Evolutionary conservation across 2,329 filamentous ascomycete genomes (phyloP).

Genomic region (Emydomyces testavorans): DNA sequence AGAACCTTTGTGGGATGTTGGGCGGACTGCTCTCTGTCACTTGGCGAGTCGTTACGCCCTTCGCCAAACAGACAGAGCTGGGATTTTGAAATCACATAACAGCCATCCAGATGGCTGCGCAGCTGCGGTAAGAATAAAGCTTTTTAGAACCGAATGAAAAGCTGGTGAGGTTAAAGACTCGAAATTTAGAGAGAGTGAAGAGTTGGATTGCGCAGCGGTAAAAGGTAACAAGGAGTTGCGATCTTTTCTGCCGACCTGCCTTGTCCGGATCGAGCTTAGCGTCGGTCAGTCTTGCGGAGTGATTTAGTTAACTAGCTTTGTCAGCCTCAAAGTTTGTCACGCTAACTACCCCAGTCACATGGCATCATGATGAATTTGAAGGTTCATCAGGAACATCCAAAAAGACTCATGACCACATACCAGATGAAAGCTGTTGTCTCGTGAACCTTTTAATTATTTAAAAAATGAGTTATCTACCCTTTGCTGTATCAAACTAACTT

Average conservation of each 20-base stretch:
- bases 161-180: background rate
- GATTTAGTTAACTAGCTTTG: background rate
- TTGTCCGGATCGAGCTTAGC: conserved; percentile 1
- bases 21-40: background rate
- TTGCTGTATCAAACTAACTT: too few relatives aligned
- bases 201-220: background rate
- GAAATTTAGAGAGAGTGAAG: background rate
- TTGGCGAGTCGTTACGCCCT: background rate
- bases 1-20: background rate
- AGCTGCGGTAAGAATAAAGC: background rate
- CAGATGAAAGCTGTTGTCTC: too few relatives aligned
- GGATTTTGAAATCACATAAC: conserved; percentile 3
- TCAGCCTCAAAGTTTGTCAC: too few relatives aligned
- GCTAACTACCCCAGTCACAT: too few relatives aligned
- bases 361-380: too few relatives aligned
- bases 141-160: background rate
- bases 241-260: conserved; percentile 11
- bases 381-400: too few relatives aligned
- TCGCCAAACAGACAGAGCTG: conserved; percentile 1
- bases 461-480: too few relatives aligned
- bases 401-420: too few relatives aligned
- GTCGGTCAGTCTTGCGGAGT: background rate
- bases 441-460: too few relatives aligned
- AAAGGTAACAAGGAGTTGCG: conserved; percentile 9
- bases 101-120: background rate